Conservation (phyloP, 176 grass and related monocot genomes). For the Alopecurus myosuroides region DNA sequence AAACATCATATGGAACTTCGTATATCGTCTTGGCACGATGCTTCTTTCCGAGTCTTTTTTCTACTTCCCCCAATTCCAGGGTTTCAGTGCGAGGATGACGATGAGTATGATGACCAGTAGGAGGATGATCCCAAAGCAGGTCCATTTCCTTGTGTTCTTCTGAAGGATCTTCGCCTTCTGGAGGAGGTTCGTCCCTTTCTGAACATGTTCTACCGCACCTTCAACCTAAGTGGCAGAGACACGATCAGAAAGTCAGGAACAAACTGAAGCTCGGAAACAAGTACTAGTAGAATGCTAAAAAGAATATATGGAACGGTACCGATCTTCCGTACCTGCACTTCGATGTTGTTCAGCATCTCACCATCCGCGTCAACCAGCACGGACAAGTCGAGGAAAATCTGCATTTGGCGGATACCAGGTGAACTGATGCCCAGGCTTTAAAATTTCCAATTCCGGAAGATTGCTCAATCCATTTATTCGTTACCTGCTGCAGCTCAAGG, state of each 20-base stretch:
- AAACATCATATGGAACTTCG: not conserved
- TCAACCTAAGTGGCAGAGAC: constrained; percentile 47
- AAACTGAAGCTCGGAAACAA: not conserved
- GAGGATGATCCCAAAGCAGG: constrained; percentile 58
- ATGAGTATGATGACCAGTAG: constrained; percentile 50
- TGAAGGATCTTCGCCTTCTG: constrained; percentile 54
- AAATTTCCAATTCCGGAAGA: not conserved
- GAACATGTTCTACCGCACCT: constrained; percentile 49
- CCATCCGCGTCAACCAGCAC: constrained; percentile 76
- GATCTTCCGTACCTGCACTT: constrained; percentile 43
- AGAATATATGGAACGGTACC: not conserved
- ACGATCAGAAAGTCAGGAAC: constrained; percentile 8
- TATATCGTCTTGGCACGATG: not conserved
- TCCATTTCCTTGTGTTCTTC: constrained; percentile 76
- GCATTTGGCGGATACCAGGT: not conserved
- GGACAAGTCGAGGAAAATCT: constrained; percentile 81
- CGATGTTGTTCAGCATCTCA: constrained; percentile 70
- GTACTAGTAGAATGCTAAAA: not conserved
- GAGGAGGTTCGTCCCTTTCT: constrained; percentile 41
- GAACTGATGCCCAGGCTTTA: not conserved
- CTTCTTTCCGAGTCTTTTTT: not conserved
- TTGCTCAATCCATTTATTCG: not conserved
- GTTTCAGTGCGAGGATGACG: constrained; percentile 46
- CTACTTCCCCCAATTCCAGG: constrained; percentile 49
- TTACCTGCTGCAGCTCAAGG: constrained; percentile 83